Conservation (phyloP, 768 basidiomycete species). For the Coprinopsis cinerea region DNA sequence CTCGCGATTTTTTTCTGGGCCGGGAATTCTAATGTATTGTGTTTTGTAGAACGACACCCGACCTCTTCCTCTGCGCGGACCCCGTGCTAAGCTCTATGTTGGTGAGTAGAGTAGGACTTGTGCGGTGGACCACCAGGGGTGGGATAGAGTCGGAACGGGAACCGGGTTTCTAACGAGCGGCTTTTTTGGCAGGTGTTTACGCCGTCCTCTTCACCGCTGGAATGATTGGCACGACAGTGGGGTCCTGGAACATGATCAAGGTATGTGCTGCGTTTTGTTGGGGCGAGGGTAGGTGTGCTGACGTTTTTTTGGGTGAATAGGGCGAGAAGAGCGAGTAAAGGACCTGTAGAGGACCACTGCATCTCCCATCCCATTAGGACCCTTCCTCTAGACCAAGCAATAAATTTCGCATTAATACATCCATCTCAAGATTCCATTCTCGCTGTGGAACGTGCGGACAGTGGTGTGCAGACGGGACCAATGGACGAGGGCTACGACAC, state of each 20-base stretch:
- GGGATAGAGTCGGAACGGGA: no score
- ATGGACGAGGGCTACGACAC: no score
- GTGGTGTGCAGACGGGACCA: no score
- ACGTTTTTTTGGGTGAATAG: neutral
- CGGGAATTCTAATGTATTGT: neutral
- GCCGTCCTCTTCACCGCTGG: conserved; percentile 47
- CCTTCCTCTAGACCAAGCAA: neutral
- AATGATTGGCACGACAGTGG: conserved; percentile 47
- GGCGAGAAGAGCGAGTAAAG: neutral
- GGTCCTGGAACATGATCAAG: conserved; percentile 39
- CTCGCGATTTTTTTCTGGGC: conserved; percentile 8
- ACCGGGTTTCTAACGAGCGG: neutral
- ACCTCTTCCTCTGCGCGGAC: conserved; percentile 55
- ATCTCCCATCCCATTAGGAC: no score
- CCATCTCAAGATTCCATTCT: no score
- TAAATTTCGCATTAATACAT: neutral
- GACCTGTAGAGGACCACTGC: no score
- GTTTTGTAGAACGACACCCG: conserved; percentile 34
- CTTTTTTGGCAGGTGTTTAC: conserved; percentile 42
- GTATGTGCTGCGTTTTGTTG: conserved; percentile 28
- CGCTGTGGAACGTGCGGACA: no score
- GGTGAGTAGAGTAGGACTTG: conserved; percentile 32
- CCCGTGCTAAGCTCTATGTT: conserved; percentile 59
- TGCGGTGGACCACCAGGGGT: no score
- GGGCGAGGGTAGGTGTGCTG: neutral